A percentile compares a stretch with the other conserved stretches of the same genome.
Evolutionary conservation across 495 filamentous ascomycete species (phyloP).

Genomic region (Aspergillus taichungensis): DNA sequence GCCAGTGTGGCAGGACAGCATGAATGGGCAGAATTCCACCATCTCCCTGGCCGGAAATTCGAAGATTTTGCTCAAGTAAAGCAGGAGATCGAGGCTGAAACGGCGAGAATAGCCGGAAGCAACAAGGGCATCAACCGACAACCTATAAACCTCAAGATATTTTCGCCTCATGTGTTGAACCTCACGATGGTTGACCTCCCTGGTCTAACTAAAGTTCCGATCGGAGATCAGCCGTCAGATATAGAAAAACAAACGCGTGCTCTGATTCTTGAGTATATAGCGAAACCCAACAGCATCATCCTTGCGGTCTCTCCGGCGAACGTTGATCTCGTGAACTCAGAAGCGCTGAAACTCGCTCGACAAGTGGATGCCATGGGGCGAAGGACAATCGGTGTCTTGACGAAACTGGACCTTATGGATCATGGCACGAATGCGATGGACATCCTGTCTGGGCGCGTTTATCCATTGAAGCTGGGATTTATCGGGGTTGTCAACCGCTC

Average conservation of each 20-base stretch:
- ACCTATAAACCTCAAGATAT: constrained; percentile 98
- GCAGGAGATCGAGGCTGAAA: constrained; percentile 96
- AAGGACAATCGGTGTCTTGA: constrained; percentile 93
- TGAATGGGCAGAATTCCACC: constrained; percentile 97
- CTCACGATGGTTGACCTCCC: constrained; percentile 94
- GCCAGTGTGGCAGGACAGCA: constrained; percentile 60
- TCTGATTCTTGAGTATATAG: constrained; percentile 96
- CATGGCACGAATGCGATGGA: constrained; percentile 97
- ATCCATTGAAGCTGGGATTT: constrained; percentile 94
- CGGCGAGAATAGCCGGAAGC: constrained; percentile 84
- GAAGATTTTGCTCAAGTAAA: constrained; percentile 89
- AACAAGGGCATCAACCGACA: constrained; percentile 98
- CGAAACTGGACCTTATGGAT: constrained; percentile 98
- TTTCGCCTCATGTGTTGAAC: constrained; percentile 93
- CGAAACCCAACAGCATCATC: constrained; percentile 97
- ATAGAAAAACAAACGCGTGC: constrained; percentile 99
- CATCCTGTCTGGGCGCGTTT: constrained; percentile 91
- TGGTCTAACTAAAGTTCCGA: constrained; percentile 95
- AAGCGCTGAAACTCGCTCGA: constrained; percentile 91
- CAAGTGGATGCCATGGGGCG: constrained; percentile 94
- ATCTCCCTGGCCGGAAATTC: constrained; percentile 81
- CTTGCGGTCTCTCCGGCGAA: constrained; percentile 96
- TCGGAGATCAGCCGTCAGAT: constrained; percentile 94
- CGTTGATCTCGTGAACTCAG: constrained; percentile 97
- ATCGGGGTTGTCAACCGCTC: constrained; percentile 98